These are phyloP conservation scores for Achlya hypogyna DNA, from an alignment of 352 stramenopile genomes.

Conservation along the genomic window DNA sequence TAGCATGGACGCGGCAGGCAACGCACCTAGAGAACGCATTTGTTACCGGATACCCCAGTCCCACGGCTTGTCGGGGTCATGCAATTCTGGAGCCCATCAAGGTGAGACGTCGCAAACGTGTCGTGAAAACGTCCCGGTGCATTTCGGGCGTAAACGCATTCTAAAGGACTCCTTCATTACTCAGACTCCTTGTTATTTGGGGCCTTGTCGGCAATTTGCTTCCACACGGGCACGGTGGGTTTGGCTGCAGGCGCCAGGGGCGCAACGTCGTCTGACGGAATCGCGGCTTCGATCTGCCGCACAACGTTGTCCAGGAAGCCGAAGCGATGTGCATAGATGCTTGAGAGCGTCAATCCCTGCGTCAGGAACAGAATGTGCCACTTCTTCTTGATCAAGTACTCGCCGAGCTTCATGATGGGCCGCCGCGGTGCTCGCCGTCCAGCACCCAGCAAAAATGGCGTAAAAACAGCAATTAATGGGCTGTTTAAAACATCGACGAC, in stretches of 20 bases:
- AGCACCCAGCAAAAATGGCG: too few relatives aligned
- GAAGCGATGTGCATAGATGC: constrained; percentile 17
- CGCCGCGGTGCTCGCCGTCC: background rate
- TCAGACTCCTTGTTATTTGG: background rate
- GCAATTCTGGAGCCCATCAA: too few relatives aligned
- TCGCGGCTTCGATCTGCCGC: background rate
- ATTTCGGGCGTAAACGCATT: too few relatives aligned
- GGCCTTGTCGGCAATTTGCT: background rate
- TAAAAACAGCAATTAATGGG: too few relatives aligned
- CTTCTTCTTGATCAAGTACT: constrained; percentile 14
- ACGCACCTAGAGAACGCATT: too few relatives aligned
- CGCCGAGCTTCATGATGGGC: constrained; percentile 13
- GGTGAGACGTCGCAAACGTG: too few relatives aligned
- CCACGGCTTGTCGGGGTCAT: too few relatives aligned
- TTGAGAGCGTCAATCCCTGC: constrained; percentile 7
- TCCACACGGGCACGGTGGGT: background rate
- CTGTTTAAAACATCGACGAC: too few relatives aligned
- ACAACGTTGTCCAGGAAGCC: constrained; percentile 9
- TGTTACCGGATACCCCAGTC: too few relatives aligned
- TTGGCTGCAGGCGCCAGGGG: background rate
- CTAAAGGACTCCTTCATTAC: too few relatives aligned
- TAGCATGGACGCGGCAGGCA: too few relatives aligned
- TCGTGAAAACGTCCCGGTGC: too few relatives aligned
- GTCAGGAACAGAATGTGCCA: constrained; percentile 17
- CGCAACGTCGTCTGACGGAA: background rate